A percentile compares a stretch with the other conserved stretches of the same genome.
Evolutionary conservation across 306 rosid genomes (phyloP).

Genomic region (Potentilla sterilis): DNA sequence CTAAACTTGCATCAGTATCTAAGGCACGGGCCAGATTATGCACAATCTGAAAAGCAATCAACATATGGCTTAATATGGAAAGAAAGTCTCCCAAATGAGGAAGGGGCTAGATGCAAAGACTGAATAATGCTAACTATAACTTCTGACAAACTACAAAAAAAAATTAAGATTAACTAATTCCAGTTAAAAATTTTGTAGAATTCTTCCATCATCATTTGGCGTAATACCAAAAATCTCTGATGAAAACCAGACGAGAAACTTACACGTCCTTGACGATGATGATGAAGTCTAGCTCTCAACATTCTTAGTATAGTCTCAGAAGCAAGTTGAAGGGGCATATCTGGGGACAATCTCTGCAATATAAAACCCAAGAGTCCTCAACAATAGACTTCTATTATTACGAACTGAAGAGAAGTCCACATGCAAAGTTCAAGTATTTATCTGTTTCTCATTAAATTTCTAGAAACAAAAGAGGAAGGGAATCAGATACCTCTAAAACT

Average conservation of each 20-base stretch:
- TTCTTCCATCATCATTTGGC: neutral
- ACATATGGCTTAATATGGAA: constrained; percentile 10
- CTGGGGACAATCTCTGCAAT: constrained; percentile 80
- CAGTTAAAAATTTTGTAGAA: neutral
- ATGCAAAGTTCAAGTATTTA: neutral
- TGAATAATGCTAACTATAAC: neutral
- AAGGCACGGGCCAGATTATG: constrained; percentile 85
- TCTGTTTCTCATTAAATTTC: neutral
- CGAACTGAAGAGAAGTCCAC: neutral
- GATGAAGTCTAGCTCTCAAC: constrained; percentile 94
- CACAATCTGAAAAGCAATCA: constrained; percentile 60
- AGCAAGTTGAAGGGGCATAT: constrained; percentile 97
- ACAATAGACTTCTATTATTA: neutral
- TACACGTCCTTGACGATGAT: constrained; percentile 91
- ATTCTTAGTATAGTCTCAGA: constrained; percentile 86
- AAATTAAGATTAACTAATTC: neutral
- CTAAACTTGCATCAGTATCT: constrained; percentile 82
- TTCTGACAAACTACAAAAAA: neutral
- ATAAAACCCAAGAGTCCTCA: constrained; percentile 17
- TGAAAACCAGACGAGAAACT: constrained; percentile 14
- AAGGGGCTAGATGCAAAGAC: neutral
- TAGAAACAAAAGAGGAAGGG: constrained; percentile 6
- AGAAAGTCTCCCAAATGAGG: neutral
- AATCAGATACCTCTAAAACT: constrained; percentile 74
- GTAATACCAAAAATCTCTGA: constrained; percentile 8